Base-by-base conservation (phyloP, 2,329 filamentous ascomycete genomes). In the Sporothrix pallida region DNA sequence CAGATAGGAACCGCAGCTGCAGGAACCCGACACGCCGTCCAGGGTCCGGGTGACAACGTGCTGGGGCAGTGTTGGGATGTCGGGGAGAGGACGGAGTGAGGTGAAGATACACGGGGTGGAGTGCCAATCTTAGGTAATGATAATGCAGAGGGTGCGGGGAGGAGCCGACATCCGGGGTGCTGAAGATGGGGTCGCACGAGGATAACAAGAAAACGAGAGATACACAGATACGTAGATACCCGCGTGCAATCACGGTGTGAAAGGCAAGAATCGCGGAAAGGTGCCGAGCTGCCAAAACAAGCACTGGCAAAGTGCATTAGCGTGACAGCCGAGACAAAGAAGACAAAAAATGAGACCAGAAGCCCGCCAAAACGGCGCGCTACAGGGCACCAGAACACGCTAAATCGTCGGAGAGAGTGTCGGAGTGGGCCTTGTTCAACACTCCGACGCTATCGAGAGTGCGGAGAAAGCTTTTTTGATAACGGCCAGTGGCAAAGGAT, bases 371-470 rank as follows among this genome's bases (percentile, higher is more conserved):
- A 60, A 37, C 23, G 26, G 56, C 17, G 23, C 65, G 31, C 31
- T 37, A 37, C 31, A 37, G 31, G 31, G 31, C 7, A 37, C 31
- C 31, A 37, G 31, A 37, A 37, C 31, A 7, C 31, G 7, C 31
- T 37, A 52, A 52, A 6, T 7, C 20, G 7, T 68, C 65, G 65
- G 65, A 68, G 65, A 68, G 65, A 52, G 23, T 0, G 8, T 50
- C 65, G 65, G 65, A 50, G 65, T 67, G n/a, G 23, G 46, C 46
- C 46, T 23, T 13, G 10, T 23, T 23, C 52, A n/a, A 26, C 62
- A 52, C 63, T 52, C 65, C 65, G 65, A 68, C 65, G 46, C 65
- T 68, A 68, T 68, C 65, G 10, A 44, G 31, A 67, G 62, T 67
- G 62, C 62, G 62, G 62, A 67, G 62, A 48, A 15, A 13, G 56